Evolutionary conservation across 768 basidiomycete genomes (phyloP).

Genomic region (Leccinum truebloodii): DNA sequence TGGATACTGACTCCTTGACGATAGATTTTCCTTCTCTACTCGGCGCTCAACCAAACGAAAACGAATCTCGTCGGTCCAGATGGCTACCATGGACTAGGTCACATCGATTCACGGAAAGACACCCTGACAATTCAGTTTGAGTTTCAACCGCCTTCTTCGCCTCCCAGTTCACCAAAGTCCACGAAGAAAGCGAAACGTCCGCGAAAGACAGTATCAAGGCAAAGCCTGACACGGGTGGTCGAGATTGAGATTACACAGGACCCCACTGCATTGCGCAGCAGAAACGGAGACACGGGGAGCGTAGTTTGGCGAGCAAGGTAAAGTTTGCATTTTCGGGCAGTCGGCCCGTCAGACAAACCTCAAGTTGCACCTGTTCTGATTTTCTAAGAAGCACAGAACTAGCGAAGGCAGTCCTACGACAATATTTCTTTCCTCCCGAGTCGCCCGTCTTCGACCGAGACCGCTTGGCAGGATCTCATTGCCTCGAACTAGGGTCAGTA

Average conservation of each 20-base stretch:
- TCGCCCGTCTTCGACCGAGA: conserved; percentile 46
- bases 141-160: conserved; percentile 31
- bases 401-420: conserved; percentile 57
- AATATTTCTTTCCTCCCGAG: conserved; percentile 44
- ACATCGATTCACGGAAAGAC: conserved; percentile 62
- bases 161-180: neutral
- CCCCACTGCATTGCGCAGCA: conserved; percentile 66
- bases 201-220: conserved; percentile 29
- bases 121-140: conserved; percentile 57
- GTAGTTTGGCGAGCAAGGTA: conserved; percentile 86
- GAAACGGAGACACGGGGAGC: conserved; percentile 84
- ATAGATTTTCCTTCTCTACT: conserved; percentile 45
- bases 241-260: conserved; percentile 65
- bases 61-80: conserved; percentile 32
- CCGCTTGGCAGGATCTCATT: conserved; percentile 44
- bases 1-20: neutral
- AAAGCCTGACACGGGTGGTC: conserved; percentile 38
- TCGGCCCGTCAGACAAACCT: neutral
- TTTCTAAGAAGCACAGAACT: conserved; percentile 59
- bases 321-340: neutral
- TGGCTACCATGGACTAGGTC: conserved; percentile 59
- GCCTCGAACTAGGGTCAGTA: conserved; percentile 75
- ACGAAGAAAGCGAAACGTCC: conserved; percentile 10
- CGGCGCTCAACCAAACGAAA: conserved; percentile 27
- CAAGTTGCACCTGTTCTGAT: neutral